phyloP scores from a whole-genome alignment of 1,139 yeast genomes.

The Chernovozyma sophiae-reginae region DNA sequence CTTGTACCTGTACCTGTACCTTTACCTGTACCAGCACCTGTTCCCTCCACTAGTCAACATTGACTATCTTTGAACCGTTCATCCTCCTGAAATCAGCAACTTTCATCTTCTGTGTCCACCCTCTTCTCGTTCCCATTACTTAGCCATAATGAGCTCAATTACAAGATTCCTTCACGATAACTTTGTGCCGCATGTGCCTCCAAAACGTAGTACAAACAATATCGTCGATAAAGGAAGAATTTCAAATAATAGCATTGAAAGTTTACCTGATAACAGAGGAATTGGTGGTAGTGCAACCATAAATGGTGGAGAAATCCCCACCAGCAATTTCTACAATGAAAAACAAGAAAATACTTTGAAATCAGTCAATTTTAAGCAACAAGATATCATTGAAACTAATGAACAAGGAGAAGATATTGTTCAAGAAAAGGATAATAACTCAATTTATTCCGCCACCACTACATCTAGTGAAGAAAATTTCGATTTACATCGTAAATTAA shows the following conservation, averaged over 20 bases:
- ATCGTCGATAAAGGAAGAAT: neutral
- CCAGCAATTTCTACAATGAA: neutral
- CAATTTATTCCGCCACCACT: constrained; percentile 2
- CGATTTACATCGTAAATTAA: constrained; percentile 19
- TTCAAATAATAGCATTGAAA: neutral
- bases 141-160: no score
- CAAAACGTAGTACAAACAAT: neutral
- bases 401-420: neutral
- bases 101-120: no score
- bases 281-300: neutral
- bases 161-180: constrained; percentile 13
- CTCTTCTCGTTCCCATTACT: no score
- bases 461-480: constrained; percentile 7
- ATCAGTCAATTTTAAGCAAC: neutral
- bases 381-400: neutral
- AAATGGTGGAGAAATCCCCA: neutral
- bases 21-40: no score
- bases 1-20: no score
- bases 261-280: neutral
- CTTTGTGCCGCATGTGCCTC: constrained; percentile 15
- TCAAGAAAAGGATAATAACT: constrained; percentile 1
- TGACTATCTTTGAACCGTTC: no score
- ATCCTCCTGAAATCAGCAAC: no score
- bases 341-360: constrained; percentile 1
- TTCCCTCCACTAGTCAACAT: no score